Base-by-base conservation (phyloP, 768 basidiomycete species). In the Asterophora parasitica region DNA sequence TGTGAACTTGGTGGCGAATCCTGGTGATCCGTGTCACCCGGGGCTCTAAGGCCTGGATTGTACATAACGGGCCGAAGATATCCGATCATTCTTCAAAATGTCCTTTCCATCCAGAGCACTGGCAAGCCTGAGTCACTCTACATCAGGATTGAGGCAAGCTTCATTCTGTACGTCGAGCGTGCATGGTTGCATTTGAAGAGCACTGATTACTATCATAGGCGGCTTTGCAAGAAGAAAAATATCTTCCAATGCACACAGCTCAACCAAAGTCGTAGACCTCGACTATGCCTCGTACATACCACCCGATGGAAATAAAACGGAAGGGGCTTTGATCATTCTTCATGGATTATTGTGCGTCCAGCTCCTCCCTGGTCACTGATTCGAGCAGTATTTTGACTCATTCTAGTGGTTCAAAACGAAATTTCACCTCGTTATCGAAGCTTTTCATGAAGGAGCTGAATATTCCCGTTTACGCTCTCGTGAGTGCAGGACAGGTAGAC, bases 381-480 rank as follows among this genome's bases (percentile, higher is more conserved):
- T 31, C 27, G 20, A 23, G 48, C 4, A 10, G n/a, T n/a, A 7
- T 23, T 7, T 11, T 26, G 10, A 19, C 10, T 19, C 19, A 27
- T 6, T 10, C 3, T 53, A 91, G 87, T 49, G 90, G 88, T 0
- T 88, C 83, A 33, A 91, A 92, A 59, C 81, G 90, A 49, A 93
- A 92, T 61, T 94, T 88, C 83, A 66, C 78, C 4, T 85, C 87
- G 0, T 71, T 92, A 11, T 76, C 84, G 1, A 89, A 85, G 56
- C 75, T 78, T 0, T 85, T 94, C 54, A 67, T 74, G 26, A 66
- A 71, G 35, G 76, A 79, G 27, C 66, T 89, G 3, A 65, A 71
- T 9, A 71, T 81, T 45, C 82, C 85, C 2, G 75, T 92, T 10
- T 91, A 89, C 58, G 68, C 81, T 10, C 62, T 92, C 30, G 89